Evolutionary conservation across 768 basidiomycete genomes (phyloP).

Genomic region (Pleurotus ostreatus): DNA sequence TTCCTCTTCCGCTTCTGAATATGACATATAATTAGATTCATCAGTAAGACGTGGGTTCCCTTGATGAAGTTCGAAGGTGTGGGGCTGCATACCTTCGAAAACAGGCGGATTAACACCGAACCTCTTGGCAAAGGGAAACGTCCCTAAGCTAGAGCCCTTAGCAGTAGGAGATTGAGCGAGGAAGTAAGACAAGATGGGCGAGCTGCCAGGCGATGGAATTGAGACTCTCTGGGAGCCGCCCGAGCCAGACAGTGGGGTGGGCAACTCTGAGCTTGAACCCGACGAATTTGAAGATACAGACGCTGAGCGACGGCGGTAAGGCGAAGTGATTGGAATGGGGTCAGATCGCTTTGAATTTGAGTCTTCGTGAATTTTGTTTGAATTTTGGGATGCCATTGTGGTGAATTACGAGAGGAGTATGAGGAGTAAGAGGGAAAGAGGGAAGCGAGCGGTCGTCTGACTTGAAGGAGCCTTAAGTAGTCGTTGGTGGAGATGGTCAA

Average conservation of each 20-base stretch:
- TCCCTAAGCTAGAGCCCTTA: conserved; percentile 27
- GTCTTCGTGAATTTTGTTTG: conserved; percentile 23
- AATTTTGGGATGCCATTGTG: conserved; percentile 30
- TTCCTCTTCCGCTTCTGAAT: conserved; percentile 35
- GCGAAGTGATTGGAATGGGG: conserved; percentile 57
- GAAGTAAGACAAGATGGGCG: conserved; percentile 72
- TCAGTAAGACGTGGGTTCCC: too few species aligned
- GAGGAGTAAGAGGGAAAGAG: conserved; percentile 8
- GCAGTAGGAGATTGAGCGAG: conserved; percentile 60
- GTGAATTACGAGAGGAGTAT: conserved; percentile 9
- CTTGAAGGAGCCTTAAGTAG: conserved; percentile 3
- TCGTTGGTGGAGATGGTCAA: conserved; percentile 3
- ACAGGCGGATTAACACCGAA: conserved; percentile 48
- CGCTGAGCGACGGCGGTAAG: conserved; percentile 50
- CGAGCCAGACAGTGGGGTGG: conserved; percentile 48
- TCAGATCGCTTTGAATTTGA: conserved; percentile 45
- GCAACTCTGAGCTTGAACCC: conserved; percentile 46
- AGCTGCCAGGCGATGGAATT: conserved; percentile 52
- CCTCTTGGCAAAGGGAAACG: conserved; percentile 61
- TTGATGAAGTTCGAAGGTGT: too few species aligned
- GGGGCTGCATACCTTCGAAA: conserved; percentile 50
- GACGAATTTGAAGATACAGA: conserved; percentile 57
- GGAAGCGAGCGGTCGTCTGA: conserved; percentile 8
- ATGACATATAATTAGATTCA: too few species aligned
- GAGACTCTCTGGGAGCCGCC: conserved; percentile 37